phyloP scores from a whole-genome alignment of 1,284 basidiomycete genomes.

The Anthracocystis panici-leucophaei region DNA sequence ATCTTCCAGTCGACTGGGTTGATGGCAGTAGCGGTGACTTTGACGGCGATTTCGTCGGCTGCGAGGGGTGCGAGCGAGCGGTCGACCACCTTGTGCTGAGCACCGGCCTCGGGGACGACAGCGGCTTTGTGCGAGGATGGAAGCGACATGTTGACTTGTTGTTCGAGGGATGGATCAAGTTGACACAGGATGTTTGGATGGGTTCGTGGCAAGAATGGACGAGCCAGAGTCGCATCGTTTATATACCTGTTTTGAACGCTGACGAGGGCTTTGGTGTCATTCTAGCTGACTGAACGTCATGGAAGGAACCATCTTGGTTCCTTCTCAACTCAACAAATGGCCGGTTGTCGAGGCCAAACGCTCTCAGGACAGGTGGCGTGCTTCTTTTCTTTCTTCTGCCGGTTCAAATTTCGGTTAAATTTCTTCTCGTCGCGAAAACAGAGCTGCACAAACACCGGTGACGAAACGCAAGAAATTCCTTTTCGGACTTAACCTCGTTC shows the following conservation, averaged over 20 bases:
- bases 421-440: too few relatives aligned
- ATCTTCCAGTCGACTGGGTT: constrained; percentile 64
- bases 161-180: not conserved
- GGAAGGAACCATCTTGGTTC: not conserved
- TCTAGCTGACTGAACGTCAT: not conserved
- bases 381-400: not conserved
- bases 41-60: constrained; percentile 46
- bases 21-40: constrained; percentile 55
- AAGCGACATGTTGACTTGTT: constrained; percentile 27
- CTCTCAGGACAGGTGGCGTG: not conserved
- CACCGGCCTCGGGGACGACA: constrained; percentile 38
- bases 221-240: not conserved
- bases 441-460: too few relatives aligned
- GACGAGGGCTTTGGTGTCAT: not conserved
- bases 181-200: not conserved
- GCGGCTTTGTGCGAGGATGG: constrained; percentile 43
- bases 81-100: constrained; percentile 30
- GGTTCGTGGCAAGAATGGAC: too few relatives aligned
- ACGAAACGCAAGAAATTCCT: not conserved
- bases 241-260: not conserved
- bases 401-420: too few relatives aligned
- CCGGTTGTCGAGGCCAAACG: constrained; percentile 1
- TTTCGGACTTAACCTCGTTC: constrained; percentile 8
- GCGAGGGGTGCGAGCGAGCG: constrained; percentile 33
- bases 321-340: not conserved